Evolutionary conservation across 2,329 filamentous ascomycete genomes (phyloP), one percentile per base, ranked within the genome.

Genomic region (Trichoderma atrobrunneum): DNA sequence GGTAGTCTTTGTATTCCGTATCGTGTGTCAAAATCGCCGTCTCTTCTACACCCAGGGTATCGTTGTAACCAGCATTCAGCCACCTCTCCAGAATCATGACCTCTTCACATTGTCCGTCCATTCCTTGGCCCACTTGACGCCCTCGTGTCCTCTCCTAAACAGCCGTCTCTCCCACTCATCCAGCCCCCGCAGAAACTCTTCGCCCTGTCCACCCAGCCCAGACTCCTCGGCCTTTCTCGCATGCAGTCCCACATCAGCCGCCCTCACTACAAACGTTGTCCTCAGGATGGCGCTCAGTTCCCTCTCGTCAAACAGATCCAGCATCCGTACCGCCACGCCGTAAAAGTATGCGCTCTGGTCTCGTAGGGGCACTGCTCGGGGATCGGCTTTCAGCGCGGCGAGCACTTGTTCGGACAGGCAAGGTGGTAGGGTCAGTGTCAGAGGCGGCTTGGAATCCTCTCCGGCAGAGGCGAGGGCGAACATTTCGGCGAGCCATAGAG

Each of bases 401-500:
- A 97, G 85, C 56, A 98, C 95, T 60, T 93, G 90, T 73, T 90
- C 88, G 6, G 92, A 91, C 1, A 98, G 88, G 4, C 93, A 91
- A 0, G 88, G 81, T 1, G 96, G 95, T 8, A 97, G 88, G 79
- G 96, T 94, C 73, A 98, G 89, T 0, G 92, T 92, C 5, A 96
- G 88, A 28, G 94, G 89, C 7, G 92, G 88, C 64, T 82, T 84
- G 72, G 82, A 78, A 71, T 85, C 82, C 32, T 83, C 81, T 63
- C 80, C 82, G 11, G 82, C 81, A 32, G 85, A 87, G 74, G 89
- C 90, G 59, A 97, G 88, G 34, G 93, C 93, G 67, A 99, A 92
- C 88, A 98, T 95, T 81, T 97, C 93, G 76, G 92, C 94, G 14
- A 99, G 90, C 96, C 96, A 99, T 75, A 98, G 87, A 2, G 96